phyloP scores from a whole-genome alignment of 116 monocot species.

The Dioscorea cayenensis region DNA sequence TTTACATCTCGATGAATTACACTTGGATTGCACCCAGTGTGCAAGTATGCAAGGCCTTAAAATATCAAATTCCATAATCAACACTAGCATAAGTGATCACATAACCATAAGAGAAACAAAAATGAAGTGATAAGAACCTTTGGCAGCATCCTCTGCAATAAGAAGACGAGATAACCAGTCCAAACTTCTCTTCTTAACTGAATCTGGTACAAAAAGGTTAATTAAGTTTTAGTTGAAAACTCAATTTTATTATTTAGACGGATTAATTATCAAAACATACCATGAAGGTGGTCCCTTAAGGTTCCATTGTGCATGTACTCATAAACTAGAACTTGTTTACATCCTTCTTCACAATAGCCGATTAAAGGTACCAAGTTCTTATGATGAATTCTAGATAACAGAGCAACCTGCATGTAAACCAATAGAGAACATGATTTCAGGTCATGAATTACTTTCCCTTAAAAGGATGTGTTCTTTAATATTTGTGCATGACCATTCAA shows the following conservation, averaged over 20 bases:
- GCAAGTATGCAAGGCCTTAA: conserved; percentile 42
- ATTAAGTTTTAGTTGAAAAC: background rate
- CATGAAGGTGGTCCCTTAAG: conserved; percentile 35
- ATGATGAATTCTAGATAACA: conserved; percentile 48
- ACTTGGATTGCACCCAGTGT: conserved; percentile 38
- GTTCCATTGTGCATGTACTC: conserved; percentile 50
- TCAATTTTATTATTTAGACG: background rate
- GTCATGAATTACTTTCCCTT: background rate
- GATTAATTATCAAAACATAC: conserved; percentile 10
- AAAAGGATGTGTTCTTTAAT: background rate
- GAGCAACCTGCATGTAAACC: conserved; percentile 22
- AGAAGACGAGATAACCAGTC: conserved; percentile 33
- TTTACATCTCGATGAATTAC: conserved; percentile 46
- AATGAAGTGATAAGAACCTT: conserved; percentile 15
- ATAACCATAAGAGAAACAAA: background rate
- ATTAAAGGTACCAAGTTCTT: conserved; percentile 40
- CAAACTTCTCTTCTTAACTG: conserved; percentile 17
- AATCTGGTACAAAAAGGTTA: conserved; percentile 13
- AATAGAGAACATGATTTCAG: background rate
- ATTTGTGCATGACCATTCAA: background rate
- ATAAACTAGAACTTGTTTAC: conserved; percentile 35
- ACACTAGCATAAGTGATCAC: background rate
- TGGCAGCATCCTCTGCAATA: conserved; percentile 51
- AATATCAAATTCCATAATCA: conserved; percentile 1
- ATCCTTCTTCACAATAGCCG: conserved; percentile 45